Base-by-base conservation (phyloP, 345 rosid genomes). In the Rhizophora apiculata region DNA sequence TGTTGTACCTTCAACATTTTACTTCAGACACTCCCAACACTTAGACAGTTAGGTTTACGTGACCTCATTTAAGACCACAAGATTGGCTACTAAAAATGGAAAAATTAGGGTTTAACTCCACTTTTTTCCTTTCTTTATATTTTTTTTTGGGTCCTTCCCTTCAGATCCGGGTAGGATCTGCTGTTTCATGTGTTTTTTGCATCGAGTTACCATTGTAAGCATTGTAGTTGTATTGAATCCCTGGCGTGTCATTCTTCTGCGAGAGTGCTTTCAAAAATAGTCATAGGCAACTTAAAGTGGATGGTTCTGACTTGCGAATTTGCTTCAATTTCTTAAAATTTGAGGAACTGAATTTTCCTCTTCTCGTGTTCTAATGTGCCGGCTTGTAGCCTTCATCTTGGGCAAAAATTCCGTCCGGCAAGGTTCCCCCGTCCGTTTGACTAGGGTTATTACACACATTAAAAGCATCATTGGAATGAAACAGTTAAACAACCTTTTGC, bases 101-200 rank as follows among this genome's bases (percentile, higher is more conserved):
- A 54, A 64, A 43, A 37, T 34, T 57, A 74, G 79, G 78, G 75
- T 62, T 72, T 68, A 68, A 61, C 65, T 26, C 58, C 29, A 13
- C 72, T 43, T 53, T 54, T 63, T 58, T 55, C 37, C 2, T 43
- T 43, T 43, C 1, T 43, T 43, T 43, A 0, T 0, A 10, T 9
- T 39, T 39, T 39, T 9, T 36, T 36, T 8, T 1, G 8, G 16
- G 3, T 39, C 49, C 49, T 43, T 43, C 49, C 49, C 26, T 6
- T 46, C 79, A 70, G 76, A 22, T 26, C 71, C 77, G 65, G 83
- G 66, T 72, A 81, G 84, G 76, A 72, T 24, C 18, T 39, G 73
- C 71, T 46, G 61, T 73, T 10, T 73, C 19, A 6, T 66, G 79
- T 76, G 69, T 56, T 72, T 65, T 57, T 70, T 39, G 77, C 68